Evolutionary conservation across 192 early-diverging fungal genomes (phyloP).

Genomic region (Rhizophagus sp.): DNA sequence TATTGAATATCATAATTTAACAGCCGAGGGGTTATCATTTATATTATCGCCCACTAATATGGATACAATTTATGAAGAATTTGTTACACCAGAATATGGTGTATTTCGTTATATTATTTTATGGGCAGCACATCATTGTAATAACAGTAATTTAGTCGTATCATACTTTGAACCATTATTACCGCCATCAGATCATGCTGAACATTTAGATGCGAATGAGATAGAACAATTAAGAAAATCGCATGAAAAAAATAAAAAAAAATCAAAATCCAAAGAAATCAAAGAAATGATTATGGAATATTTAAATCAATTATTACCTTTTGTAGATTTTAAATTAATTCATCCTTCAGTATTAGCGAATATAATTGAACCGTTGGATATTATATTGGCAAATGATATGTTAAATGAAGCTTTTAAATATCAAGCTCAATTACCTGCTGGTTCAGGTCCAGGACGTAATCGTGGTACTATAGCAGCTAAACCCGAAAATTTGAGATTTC

Average conservation of each 20-base stretch:
- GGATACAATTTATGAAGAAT: not conserved
- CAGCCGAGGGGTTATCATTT: not conserved
- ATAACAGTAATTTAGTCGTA: not conserved
- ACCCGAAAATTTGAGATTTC: conserved; percentile 2
- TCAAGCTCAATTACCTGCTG: conserved; percentile 1
- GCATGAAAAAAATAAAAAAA: not conserved
- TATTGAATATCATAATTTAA: not conserved
- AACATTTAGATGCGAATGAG: not conserved
- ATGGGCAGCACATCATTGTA: not conserved
- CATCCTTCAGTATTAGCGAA: conserved; percentile 19
- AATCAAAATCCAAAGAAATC: not conserved
- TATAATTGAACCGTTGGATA: conserved; percentile 12
- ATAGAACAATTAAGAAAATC: conserved; percentile 1
- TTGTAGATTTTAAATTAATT: conserved; percentile 11
- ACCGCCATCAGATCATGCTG: not conserved
- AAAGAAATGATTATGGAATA: not conserved
- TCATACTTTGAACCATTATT: conserved; percentile 1
- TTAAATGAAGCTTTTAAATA: conserved; percentile 2
- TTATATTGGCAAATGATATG: not conserved
- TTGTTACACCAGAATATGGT: conserved; percentile 16
- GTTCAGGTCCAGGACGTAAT: not conserved
- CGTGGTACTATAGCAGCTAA: not conserved
- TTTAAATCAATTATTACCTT: not conserved
- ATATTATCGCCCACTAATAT: conserved; percentile 5
- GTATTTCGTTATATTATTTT: conserved; percentile 11